Evolutionary conservation across 495 filamentous ascomycete species (phyloP).

Genomic region (Penicillium parvum): DNA sequence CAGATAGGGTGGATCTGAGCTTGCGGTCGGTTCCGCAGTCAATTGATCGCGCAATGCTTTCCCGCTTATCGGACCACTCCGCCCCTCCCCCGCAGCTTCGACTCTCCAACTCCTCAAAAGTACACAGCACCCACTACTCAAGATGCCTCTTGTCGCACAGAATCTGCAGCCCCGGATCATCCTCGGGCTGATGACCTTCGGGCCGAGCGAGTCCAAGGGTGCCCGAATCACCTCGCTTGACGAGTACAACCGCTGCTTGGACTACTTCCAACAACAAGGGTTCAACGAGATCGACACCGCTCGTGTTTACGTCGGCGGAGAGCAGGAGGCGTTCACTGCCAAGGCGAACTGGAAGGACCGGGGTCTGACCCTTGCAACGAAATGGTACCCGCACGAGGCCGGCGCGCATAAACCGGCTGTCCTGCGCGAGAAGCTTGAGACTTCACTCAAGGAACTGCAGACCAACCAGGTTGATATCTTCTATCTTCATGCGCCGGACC

Average conservation of each 20-base stretch:
- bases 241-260: constrained; percentile 61
- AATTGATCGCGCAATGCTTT: background rate
- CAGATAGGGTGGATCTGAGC: background rate
- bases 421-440: constrained; percentile 58
- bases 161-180: constrained; percentile 50
- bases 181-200: constrained; percentile 61
- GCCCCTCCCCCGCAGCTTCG: constrained; percentile 4
- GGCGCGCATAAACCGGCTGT: constrained; percentile 58
- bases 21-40: constrained; percentile 9
- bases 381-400: constrained; percentile 60
- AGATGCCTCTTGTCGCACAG: constrained; percentile 53
- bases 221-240: constrained; percentile 65
- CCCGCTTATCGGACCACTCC: constrained; percentile 17
- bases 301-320: constrained; percentile 64
- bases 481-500: constrained; percentile 84
- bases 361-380: constrained; percentile 81
- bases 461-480: constrained; percentile 80
- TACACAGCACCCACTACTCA: background rate
- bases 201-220: constrained; percentile 47
- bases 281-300: constrained; percentile 82
- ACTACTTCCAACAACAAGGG: constrained; percentile 65
- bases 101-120: constrained; percentile 3
- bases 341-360: constrained; percentile 75
- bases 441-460: constrained; percentile 64
- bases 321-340: constrained; percentile 79